Evolutionary conservation across 352 stramenopile species (phyloP), one percentile per base, ranked within the genome.

Genomic region (Globisporangium sylvaticum): DNA sequence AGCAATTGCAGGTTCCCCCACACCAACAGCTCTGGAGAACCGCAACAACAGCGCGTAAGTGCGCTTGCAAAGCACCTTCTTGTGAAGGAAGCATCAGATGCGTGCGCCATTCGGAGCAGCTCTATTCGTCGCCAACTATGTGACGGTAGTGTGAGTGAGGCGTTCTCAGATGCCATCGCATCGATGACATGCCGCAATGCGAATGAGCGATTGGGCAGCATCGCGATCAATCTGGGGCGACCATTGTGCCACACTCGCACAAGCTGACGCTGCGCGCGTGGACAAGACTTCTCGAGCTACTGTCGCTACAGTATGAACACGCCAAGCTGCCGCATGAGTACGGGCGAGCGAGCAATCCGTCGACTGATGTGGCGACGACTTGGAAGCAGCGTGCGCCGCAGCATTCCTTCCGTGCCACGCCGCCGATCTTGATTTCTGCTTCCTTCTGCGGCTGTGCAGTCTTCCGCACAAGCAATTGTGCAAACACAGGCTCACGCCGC

Each of bases 231-330:
- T 34, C 34, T 18, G 10, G 14, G 22, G 12, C 25, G 24, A 5
- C 1, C 12, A 34, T 63, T 44, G 10, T 20, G 3, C 25, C 15
- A 65, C 59, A 57, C 44, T 10, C 25, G n/a, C 42, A 27, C 12
- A 46, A 44, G 29, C 39, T 64, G 39, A 64, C 39, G 58, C 18
- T 29, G 39, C 58, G n/a, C 18, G 42, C 42, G 58, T 53, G 25
- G 34, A n/a, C 58, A 56, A 12, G 25, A 2, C 37, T 3, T 24
- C 6, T 44, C 58, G 58, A 55, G 5, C 14, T 2, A 22, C 22
- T 34, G 20, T n/a, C 8, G 52, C 10, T 15, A n/a, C 22, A 14
- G 37, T 18, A 20, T 20, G 14, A 24, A 31, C 52, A 58, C 52
- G 52, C 12, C 31, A 25, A 22, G 4, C n/a, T n/a, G n/a, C 20